Conservation (phyloP, 768 basidiomycete genomes). For the Tremella mesenterica region DNA sequence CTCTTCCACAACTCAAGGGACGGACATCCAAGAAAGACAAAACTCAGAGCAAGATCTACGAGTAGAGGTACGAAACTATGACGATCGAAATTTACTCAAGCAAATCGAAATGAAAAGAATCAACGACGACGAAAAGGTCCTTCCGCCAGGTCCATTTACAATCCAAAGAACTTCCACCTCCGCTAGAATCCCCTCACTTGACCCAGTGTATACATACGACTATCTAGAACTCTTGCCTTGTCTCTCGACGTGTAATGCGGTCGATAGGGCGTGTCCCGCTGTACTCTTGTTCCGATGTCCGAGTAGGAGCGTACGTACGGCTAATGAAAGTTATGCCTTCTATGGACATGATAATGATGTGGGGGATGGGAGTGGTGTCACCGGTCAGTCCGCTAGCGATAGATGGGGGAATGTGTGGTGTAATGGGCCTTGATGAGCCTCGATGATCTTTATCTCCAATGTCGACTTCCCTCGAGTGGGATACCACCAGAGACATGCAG, state of each 20-base stretch:
- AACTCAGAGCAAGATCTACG: neutral
- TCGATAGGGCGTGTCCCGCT: constrained; percentile 43
- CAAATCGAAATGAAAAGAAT: too few relatives aligned
- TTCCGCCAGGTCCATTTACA: constrained; percentile 6
- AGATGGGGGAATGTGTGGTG: constrained; percentile 39
- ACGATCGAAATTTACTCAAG: too few relatives aligned
- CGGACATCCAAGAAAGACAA: neutral
- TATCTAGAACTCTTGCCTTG: constrained; percentile 43
- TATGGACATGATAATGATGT: constrained; percentile 22
- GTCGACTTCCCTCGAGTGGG: neutral
- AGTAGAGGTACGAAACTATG: neutral
- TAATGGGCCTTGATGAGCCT: constrained; percentile 16
- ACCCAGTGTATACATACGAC: constrained; percentile 13
- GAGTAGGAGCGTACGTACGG: constrained; percentile 15
- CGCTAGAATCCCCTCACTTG: constrained; percentile 8
- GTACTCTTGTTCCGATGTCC: constrained; percentile 43
- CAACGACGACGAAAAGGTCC: too few relatives aligned
- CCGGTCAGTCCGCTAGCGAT: constrained; percentile 20
- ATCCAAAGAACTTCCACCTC: constrained; percentile 13
- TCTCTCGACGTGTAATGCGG: constrained; percentile 34
- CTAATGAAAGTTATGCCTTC: constrained; percentile 37
- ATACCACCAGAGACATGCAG: neutral
- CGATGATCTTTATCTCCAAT: neutral
- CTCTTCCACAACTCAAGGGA: neutral
- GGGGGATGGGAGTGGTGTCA: constrained; percentile 20